Conservation (phyloP, 345 rosid genomes). For the Rubroshorea leprosula region DNA sequence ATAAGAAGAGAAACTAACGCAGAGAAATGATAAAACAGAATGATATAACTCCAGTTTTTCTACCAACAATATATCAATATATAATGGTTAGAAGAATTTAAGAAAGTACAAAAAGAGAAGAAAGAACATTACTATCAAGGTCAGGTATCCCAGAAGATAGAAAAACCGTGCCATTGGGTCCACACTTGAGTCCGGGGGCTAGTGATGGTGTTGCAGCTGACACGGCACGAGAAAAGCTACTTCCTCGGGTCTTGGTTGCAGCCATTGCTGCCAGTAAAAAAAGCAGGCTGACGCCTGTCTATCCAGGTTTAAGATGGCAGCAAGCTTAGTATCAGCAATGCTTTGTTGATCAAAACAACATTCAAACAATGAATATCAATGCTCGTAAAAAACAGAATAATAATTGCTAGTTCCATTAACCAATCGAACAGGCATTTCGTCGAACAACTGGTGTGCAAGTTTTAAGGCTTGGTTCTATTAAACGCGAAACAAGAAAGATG, state of each 20-base stretch:
- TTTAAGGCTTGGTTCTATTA: too few species aligned
- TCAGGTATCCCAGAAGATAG: constrained; percentile 79
- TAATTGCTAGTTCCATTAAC: background rate
- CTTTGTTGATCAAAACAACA: constrained; percentile 1
- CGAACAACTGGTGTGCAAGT: too few species aligned
- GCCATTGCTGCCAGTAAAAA: constrained; percentile 42
- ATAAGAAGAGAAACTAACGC: background rate
- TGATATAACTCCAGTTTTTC: background rate
- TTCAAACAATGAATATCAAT: background rate
- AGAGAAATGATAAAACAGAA: background rate
- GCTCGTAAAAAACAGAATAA: background rate
- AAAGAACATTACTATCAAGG: constrained; percentile 62
- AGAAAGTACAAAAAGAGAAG: background rate
- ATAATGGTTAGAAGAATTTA: too few species aligned
- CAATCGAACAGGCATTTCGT: too few species aligned
- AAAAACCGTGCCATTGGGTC: constrained; percentile 75
- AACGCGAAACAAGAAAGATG: too few species aligned
- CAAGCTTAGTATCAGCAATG: constrained; percentile 1
- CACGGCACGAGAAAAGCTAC: constrained; percentile 81
- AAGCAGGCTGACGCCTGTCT: constrained; percentile 4
- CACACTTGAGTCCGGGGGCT: constrained; percentile 65
- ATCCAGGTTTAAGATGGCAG: background rate
- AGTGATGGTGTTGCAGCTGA: constrained; percentile 33
- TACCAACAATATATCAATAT: background rate
- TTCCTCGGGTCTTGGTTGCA: constrained; percentile 47